Evolutionary conservation across 208 protist genomes (phyloP), one percentile per base, ranked within the genome.

Genomic region (Trypanosoma brucei): DNA sequence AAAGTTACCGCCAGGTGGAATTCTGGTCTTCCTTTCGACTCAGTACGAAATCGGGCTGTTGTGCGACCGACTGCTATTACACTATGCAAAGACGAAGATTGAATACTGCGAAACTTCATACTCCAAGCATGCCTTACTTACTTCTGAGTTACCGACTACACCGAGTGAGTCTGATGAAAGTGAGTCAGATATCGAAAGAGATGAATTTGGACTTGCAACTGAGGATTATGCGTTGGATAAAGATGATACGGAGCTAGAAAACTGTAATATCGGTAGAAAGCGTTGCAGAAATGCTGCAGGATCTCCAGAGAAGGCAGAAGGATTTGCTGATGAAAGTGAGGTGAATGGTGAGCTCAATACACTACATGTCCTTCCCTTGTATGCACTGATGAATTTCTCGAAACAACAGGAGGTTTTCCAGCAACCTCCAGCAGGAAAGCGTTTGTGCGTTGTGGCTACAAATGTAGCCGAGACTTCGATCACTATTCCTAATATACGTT

Each of bases 401-500:
- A 77, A 90, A 68, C 98, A 99, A 75, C 92, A 98, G 74, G 73
- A 91, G 57, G 95, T 98, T 38, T 98, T 98, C 69, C 68, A 96
- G 66, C 62, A 68, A 0, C 83, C 95, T 39, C 96, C 96, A 9
- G 55, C 61, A 6, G 93, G 92, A 9, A 88, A 75, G 36, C 89
- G 98, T 34, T 83, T 99, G 39, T 94, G 98, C 61, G 97, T 99
- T 38, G 86, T 99, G 8, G 93, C 99, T 31, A 99, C 99, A 38
- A 99, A 99, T 81, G 92, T 99, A 1, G 99, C 99, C n/a, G 98
- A 99, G 79, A 99, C 99, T 3, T 99, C 98, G 54, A 82, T 99
- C 31, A 99, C 99, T 1, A 99, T 99, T 59, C 98, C 98, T 22
- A 95, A 96, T 61, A 98, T 99, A 65, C 74, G 83, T 48, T 99